A percentile compares a stretch with the other conserved stretches of the same genome.
These are phyloP conservation scores for Fusarium globosum DNA, from an alignment of 2,329 filamentous ascomycete species.

Conservation along the genomic window DNA sequence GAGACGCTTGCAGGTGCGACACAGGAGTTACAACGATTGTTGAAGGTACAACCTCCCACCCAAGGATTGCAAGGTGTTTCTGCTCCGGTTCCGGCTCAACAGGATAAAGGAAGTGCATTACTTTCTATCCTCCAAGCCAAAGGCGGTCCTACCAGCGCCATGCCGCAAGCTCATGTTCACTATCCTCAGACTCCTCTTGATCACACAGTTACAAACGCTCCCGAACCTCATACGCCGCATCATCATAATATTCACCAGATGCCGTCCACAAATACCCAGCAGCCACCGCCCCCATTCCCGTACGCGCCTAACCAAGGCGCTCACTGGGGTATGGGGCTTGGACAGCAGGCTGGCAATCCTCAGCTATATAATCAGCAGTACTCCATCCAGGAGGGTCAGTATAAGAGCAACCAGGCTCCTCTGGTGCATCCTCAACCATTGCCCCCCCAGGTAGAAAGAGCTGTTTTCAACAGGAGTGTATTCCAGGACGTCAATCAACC, in stretches of 20 bases:
- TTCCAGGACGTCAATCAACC: slow-evolving; percentile 44
- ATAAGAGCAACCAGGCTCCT: slow-evolving; percentile 40
- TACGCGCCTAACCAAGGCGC: slow-evolving; percentile 36
- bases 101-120: slow-evolving; percentile 63
- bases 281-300: slow-evolving; percentile 49
- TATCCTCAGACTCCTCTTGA: slow-evolving; percentile 66
- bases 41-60: slow-evolving; percentile 66
- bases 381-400: slow-evolving; percentile 34
- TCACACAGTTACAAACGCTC: slow-evolving; percentile 60
- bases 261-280: slow-evolving; percentile 41
- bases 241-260: slow-evolving; percentile 61
- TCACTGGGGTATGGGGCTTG: slow-evolving; percentile 28
- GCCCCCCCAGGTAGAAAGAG: slow-evolving; percentile 66
- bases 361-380: slow-evolving; percentile 35
- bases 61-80: slow-evolving; percentile 57
- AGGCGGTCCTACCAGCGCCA: slow-evolving; percentile 31
- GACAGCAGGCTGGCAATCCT: slow-evolving; percentile 25
- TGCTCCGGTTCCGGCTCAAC: slow-evolving; percentile 36
- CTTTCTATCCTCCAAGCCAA: slow-evolving; percentile 63
- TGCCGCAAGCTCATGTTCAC: slow-evolving; percentile 37
- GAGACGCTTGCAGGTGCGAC: slow-evolving; percentile 64
- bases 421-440: slow-evolving; percentile 60
- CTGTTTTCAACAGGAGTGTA: slow-evolving; percentile 57
- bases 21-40: slow-evolving; percentile 63
- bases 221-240: slow-evolving; percentile 68